Base-by-base conservation (phyloP, 2,329 filamentous ascomycete genomes). In the Penicillium sp. region DNA sequence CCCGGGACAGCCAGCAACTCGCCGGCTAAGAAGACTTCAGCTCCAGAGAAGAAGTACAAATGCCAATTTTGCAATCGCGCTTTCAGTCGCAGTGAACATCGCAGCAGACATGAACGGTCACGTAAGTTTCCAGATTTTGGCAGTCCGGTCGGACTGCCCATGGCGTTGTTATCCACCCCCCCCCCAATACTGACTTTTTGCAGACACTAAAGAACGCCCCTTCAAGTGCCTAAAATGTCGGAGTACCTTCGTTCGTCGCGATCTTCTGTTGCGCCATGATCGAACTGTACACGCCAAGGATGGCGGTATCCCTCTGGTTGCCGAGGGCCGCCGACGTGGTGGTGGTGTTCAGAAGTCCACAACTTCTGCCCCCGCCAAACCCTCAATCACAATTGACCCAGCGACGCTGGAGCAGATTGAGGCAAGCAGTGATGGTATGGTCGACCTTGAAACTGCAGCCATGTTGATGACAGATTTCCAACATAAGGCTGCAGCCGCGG, bases 221-320 rank as follows among this genome's bases (percentile, higher is more conserved):
- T 99, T 99, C 84, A 98, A 98, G 77, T 99, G 95, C 79, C 84
- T 91, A 81, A 99, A 99, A 81, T 99, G 95, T 78, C 86, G 93
- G 72, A 97, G 93, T 82, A 99, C 95, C 60, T 99, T 99, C 75
- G 95, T 99, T 69, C 91, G 95, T 75, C 91, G 95, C 78, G 95
- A 99, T 79, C 84, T 99, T 62, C 87, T 99, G 52, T 87, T 99
- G 66, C 90, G 95, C 75, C 95, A 99, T 80, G 95, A 99, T 78
- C 90, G 95, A 70, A 99, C 95, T 64, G 95, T 99, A 63, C 95
- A 99, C 79, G 95, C 95, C 61, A 98, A 98, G 80, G 95, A 99
- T 80, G 93, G 93, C 67, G 93, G 95, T 65, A 86, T 95, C 52
- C 93, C 93, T 64, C 85, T 98, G 47, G 92, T 96, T 76, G 96